Conservation (phyloP, 192 early-diverging fungal genomes). For the Polychytrium aggregatum region DNA sequence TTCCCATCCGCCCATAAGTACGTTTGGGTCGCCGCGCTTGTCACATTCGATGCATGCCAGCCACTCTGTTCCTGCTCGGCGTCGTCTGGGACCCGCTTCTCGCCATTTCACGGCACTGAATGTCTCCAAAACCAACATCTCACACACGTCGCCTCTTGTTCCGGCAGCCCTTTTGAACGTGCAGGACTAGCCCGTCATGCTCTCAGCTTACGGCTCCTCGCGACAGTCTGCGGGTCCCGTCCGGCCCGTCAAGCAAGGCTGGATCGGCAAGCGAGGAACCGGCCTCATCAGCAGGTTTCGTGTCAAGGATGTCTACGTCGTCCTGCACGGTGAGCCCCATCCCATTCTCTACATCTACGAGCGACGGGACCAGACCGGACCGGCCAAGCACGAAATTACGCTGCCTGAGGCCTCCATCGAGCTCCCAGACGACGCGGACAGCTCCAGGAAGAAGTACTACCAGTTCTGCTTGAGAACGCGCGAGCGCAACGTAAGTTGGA, state of each 20-base stretch:
- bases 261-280: conserved; percentile 34
- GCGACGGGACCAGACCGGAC: conserved; percentile 26
- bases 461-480: conserved; percentile 1
- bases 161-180: too few species aligned
- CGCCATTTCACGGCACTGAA: too few species aligned
- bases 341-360: conserved; percentile 27
- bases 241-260: conserved; percentile 31
- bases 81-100: too few species aligned
- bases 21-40: too few species aligned
- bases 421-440: not conserved
- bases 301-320: conserved; percentile 35
- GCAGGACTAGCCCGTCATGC: too few species aligned
- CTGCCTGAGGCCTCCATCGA: conserved; percentile 19
- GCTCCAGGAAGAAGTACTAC: conserved; percentile 11
- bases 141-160: too few species aligned
- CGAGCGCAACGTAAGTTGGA: conserved; percentile 7
- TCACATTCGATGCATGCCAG: too few species aligned
- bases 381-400: conserved; percentile 31
- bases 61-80: too few species aligned
- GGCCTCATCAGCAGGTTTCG: conserved; percentile 32
- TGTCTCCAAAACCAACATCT: too few species aligned
- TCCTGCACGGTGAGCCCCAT: not conserved
- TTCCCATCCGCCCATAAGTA: too few species aligned
- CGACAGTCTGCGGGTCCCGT: too few species aligned
- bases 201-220: too few species aligned